These are phyloP conservation scores for Pisolithus marmoratus DNA, from an alignment of 768 basidiomycete species.

Conservation along the genomic window DNA sequence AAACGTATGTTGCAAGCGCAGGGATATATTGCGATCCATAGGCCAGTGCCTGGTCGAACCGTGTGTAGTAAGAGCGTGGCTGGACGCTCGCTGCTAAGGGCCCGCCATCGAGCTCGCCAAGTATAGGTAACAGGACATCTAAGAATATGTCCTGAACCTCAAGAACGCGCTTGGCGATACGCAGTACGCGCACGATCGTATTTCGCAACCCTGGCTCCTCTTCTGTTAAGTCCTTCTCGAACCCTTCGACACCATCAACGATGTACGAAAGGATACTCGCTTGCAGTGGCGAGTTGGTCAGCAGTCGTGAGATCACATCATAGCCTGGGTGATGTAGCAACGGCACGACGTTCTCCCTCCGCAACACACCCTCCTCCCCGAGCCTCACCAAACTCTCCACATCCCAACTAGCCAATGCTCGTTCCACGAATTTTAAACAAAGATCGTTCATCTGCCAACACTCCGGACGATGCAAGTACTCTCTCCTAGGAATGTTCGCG, in stretches of 20 bases:
- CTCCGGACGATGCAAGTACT: slow-evolving; percentile 70
- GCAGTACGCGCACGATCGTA: slow-evolving; percentile 74
- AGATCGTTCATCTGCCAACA: slow-evolving; percentile 84
- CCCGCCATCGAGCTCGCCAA: slow-evolving; percentile 58
- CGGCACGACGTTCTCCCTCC: slow-evolving; percentile 47
- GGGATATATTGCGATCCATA: slow-evolving; percentile 70
- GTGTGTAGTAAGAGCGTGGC: slow-evolving; percentile 63
- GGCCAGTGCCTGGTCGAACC: slow-evolving; percentile 69
- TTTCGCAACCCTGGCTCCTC: slow-evolving; percentile 68
- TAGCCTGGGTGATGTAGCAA: slow-evolving; percentile 80
- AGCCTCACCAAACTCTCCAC: slow-evolving; percentile 63
- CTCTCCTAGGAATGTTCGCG: slow-evolving; percentile 65
- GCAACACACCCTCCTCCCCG: slow-evolving; percentile 47
- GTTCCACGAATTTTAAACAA: slow-evolving; percentile 80
- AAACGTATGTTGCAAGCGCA: slow-evolving; percentile 74
- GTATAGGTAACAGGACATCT: slow-evolving; percentile 77
- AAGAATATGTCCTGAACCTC: slow-evolving; percentile 87
- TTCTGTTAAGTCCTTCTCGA: slow-evolving; percentile 63
- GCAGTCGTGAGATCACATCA: slow-evolving; percentile 72
- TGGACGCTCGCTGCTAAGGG: slow-evolving; percentile 50
- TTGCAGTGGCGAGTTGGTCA: slow-evolving; percentile 71
- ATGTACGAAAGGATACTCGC: slow-evolving; percentile 70
- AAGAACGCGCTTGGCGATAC: slow-evolving; percentile 75
- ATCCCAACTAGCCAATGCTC: slow-evolving; percentile 75
- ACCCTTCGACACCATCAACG: slow-evolving; percentile 72